Evolutionary conservation across 352 stramenopile genomes (phyloP).

Genomic region (Thraustochytrium striatum): DNA sequence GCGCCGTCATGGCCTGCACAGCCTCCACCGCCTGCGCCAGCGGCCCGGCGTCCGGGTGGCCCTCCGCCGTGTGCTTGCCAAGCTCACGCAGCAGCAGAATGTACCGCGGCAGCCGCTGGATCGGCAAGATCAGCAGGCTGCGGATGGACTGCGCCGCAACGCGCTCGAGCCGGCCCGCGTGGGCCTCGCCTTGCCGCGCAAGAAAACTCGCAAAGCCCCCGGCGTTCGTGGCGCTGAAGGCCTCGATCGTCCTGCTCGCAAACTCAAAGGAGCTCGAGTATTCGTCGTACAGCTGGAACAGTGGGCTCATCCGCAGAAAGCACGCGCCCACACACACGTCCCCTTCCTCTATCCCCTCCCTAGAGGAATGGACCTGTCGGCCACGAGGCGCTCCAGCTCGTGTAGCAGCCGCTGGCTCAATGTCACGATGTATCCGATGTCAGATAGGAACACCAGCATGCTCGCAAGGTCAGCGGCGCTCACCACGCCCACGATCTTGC

Average conservation of each 20-base stretch:
- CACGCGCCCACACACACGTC: background rate
- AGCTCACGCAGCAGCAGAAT: slow-evolving; percentile 71
- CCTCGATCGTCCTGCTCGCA: slow-evolving; percentile 6
- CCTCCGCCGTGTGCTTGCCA: slow-evolving; percentile 62
- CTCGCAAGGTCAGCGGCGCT: background rate
- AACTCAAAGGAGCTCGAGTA: slow-evolving; percentile 46
- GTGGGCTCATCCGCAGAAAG: slow-evolving; percentile 15
- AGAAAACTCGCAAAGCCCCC: too few relatives aligned
- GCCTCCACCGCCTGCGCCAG: slow-evolving; percentile 57
- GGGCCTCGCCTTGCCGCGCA: background rate
- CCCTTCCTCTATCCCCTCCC: background rate
- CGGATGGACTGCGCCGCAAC: slow-evolving; percentile 64
- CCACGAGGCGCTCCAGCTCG: background rate
- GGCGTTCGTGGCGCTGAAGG: background rate
- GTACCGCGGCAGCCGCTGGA: slow-evolving; percentile 82
- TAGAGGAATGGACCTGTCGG: background rate
- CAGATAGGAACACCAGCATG: slow-evolving; percentile 36
- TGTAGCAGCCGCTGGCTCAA: slow-evolving; percentile 17
- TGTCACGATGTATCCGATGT: slow-evolving; percentile 19
- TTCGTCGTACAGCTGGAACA: slow-evolving; percentile 45
- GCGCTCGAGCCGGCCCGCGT: background rate
- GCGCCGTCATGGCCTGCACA: slow-evolving; percentile 52
- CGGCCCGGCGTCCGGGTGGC: slow-evolving; percentile 65
- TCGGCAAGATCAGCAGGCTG: slow-evolving; percentile 79
- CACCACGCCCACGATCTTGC: slow-evolving; percentile 22